These are phyloP conservation scores for Myotisia sp. DNA, from an alignment of 2,329 filamentous ascomycete species.

Conservation along the genomic window DNA sequence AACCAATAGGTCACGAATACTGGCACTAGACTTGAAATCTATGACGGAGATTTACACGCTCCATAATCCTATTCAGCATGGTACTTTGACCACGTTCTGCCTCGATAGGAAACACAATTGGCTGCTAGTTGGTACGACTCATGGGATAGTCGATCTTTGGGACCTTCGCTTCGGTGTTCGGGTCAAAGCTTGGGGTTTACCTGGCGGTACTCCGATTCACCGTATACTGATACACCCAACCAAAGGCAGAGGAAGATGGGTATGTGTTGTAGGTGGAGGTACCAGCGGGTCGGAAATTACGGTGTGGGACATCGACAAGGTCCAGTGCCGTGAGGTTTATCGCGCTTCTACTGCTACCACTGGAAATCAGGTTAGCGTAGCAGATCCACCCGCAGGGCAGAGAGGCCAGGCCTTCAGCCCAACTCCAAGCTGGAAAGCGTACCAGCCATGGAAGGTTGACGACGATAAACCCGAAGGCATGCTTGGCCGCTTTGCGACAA, in stretches of 20 bases:
- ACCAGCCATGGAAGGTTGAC: constrained; percentile 78
- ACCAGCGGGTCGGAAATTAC: constrained; percentile 70
- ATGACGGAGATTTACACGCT: constrained; percentile 73
- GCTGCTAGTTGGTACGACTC: constrained; percentile 80
- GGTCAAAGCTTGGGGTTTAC: constrained; percentile 75
- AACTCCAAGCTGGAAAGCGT: constrained; percentile 39
- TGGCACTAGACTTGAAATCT: constrained; percentile 72
- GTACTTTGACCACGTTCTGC: constrained; percentile 80
- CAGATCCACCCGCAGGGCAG: constrained; percentile 6
- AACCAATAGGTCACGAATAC: constrained; percentile 69
- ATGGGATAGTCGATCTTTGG: constrained; percentile 88
- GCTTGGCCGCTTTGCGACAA: constrained; percentile 64
- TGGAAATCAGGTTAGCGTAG: constrained; percentile 24
- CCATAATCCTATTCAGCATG: constrained; percentile 80
- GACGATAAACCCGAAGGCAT: constrained; percentile 78
- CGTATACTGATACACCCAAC: constrained; percentile 64
- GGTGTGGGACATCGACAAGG: constrained; percentile 89
- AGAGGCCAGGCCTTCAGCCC: constrained; percentile 13
- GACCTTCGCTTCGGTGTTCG: constrained; percentile 88
- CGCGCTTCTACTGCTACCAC: constrained; percentile 36
- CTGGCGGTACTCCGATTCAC: constrained; percentile 66
- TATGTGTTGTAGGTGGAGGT: constrained; percentile 79
- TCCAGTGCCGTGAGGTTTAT: constrained; percentile 77
- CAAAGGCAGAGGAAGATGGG: constrained; percentile 64
- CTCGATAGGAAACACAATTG: constrained; percentile 76